Evolutionary conservation across 2,329 filamentous ascomycete genomes (phyloP).

Genomic region (Trichoderma sp.): DNA sequence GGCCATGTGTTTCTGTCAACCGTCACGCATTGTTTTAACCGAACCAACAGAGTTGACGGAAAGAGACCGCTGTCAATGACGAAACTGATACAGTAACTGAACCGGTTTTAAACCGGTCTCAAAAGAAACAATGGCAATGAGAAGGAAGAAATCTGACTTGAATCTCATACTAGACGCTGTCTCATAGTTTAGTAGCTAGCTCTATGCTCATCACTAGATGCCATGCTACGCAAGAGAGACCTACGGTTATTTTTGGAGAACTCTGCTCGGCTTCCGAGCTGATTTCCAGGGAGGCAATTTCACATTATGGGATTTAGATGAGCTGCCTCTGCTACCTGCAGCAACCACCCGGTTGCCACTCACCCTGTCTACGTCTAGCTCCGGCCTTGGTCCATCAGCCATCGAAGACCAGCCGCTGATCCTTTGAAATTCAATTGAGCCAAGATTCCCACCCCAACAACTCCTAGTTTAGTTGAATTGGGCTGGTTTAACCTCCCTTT

Average conservation of each 20-base stretch:
- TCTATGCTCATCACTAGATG: neutral
- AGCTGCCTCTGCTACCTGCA: neutral
- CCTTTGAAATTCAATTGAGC: neutral
- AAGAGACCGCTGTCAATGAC: neutral
- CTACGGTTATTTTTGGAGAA: neutral
- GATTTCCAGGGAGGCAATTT: neutral
- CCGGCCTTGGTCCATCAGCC: neutral
- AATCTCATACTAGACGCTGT: neutral
- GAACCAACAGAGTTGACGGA: neutral
- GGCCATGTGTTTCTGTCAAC: conserved; percentile 1
- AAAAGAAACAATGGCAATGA: neutral
- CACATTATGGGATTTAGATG: neutral
- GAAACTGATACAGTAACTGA: neutral
- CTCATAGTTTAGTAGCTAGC: neutral
- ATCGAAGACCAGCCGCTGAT: neutral
- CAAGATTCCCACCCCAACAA: neutral
- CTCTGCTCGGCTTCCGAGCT: neutral
- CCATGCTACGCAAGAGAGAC: neutral
- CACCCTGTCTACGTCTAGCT: neutral
- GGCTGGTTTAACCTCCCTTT: neutral
- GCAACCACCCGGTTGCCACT: neutral
- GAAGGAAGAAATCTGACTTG: neutral
- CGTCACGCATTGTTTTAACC: neutral
- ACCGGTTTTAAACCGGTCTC: neutral
- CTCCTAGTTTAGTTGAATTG: neutral